Base-by-base conservation (phyloP, 257 asterid species). In the Paulownia fortunei region DNA sequence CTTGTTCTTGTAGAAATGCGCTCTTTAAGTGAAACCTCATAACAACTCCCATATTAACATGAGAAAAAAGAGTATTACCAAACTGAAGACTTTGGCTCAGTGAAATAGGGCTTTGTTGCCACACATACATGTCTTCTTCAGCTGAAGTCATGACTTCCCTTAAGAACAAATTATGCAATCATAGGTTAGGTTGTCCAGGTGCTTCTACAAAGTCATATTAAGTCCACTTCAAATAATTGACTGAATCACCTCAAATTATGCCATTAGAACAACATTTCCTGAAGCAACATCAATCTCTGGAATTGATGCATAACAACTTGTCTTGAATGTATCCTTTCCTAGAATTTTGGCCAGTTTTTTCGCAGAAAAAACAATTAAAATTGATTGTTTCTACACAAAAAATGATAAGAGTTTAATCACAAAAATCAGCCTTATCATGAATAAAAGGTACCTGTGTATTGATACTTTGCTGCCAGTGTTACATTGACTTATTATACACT, bases 91-190 rank as follows among this genome's bases (percentile, higher is more conserved):
- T 65, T 39, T 49, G 11, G 9, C 16, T 39, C 59, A 34, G 26
- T 42, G 34, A 47, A 23, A 23, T 27, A 36, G 26, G 19, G 23
- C 41, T 44, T 23, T 32, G 16, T 21, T 42, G 82, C 51, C 85
- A 76, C 79, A 39, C 10, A 3, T n/a, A 60, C 21, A 58, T 65
- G 59, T 55, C 67, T 37, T 24, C 47, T 37, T 71, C 67, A 62
- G 3, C 42, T 76, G 36, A 65, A 55, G 56, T 42, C 27, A 72
- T 26, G 24, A 51, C 69, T 52, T 74, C 1, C 60, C 78, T 77
- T 66, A 26, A 59, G 44, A 78, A 67, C 44, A 67, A 72, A 63
- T 79, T 44, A 39, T 82, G 65, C 64, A 55, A 36, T 44, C 46
- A 55, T 52, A 26, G 1, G 8, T 16, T 9, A 24, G 39, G 18